Evolutionary conservation across 129 eudicot species (phyloP), one percentile per base, ranked within the genome.

Genomic region (Pittosporum tobira): DNA sequence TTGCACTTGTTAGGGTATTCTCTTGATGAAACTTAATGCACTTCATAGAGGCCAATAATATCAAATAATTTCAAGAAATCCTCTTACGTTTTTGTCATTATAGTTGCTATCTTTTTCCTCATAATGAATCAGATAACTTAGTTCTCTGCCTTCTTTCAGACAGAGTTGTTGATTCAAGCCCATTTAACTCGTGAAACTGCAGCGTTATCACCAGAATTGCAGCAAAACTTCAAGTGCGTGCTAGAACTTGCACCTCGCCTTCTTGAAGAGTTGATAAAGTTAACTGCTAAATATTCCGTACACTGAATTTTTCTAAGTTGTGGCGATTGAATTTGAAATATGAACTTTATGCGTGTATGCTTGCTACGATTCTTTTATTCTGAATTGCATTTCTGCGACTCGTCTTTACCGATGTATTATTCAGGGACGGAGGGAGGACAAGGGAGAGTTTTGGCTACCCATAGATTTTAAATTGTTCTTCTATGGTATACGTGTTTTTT

Each of bases 191-290:
- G 94, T 46, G 77, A 78, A 78, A 81, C 90, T 6, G 58, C 71
- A 49, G 52, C 79, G 20, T 79, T 91, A 65, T 52, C 98, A 60
- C 79, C 81, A 66, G 94, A 88, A 43, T 70, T 91, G 64, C 78
- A 71, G 47, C 71, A 70, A 71, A 95, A 91, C 66, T 81, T 75
- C 66, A 90, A 79, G 49, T 87, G 75, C 28, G 75, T 91, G 57
- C 78, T 86, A 44, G 88, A 91, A 43, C 72, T 86, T 74, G 79
- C 95, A 18, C 98, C 98, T 64, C 87, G 94, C 53, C 94, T 91
- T 66, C 94, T 91, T 72, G 98, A 91, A 23, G 98, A 86, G 73
- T 74, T 91, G 34, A 73, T 86, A 79, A 91, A 91, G 94, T 95
- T 90, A 38, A 56, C 29, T 67, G 6, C 37, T 42, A 8, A 22